These are phyloP conservation scores for Chlamydomonas urium DNA, from an alignment of 139 green algal species.

Conservation along the genomic window DNA sequence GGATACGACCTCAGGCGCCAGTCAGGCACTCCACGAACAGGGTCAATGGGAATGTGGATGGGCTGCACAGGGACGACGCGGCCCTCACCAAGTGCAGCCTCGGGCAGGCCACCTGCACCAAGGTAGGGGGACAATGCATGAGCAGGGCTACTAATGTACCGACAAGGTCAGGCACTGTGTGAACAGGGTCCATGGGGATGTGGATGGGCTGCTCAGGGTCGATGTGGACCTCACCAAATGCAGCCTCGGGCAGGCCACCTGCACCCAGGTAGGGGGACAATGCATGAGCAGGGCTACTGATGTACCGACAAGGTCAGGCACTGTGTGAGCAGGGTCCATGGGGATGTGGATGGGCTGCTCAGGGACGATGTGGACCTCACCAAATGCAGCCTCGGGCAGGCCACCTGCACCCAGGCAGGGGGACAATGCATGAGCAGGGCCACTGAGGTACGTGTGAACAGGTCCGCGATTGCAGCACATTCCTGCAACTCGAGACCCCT, in stretches of 20 bases:
- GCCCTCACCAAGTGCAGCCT: neutral
- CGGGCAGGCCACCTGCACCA: constrained; percentile 2
- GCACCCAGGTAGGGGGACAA: neutral
- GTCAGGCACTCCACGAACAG: neutral
- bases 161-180: neutral
- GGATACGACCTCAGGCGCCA: neutral
- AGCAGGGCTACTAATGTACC: neutral
- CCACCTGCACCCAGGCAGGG: neutral
- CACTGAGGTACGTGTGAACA: neutral
- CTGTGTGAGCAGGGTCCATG: neutral
- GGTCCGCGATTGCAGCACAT: too few species aligned
- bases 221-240: neutral
- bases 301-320: neutral
- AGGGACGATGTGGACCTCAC: neutral
- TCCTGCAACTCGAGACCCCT: too few species aligned
- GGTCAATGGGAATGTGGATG: neutral
- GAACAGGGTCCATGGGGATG: neutral
- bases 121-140: neutral
- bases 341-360: neutral
- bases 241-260: constrained; percentile 5
- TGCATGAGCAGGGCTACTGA: neutral
- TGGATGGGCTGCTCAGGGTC: neutral
- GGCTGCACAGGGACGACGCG: neutral
- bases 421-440: neutral
- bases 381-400: neutral